A percentile compares a stretch with the other conserved stretches of the same genome.
Evolutionary conservation across 2,329 filamentous ascomycete species (phyloP).

Genomic region (Pseudopyricularia javanii): DNA sequence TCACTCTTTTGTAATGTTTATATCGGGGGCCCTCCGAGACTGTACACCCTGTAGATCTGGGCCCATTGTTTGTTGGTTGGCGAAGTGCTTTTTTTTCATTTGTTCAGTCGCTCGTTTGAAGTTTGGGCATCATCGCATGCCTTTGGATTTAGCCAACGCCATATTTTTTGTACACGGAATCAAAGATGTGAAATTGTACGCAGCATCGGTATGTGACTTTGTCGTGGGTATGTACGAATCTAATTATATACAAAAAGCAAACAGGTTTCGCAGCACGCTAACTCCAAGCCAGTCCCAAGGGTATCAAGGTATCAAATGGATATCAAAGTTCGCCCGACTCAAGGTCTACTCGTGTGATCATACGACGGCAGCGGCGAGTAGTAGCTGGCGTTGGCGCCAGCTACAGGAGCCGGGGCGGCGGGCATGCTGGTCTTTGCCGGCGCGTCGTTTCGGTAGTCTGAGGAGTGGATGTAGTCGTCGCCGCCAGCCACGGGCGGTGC

Average conservation of each 20-base stretch:
- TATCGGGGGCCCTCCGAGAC: not conserved
- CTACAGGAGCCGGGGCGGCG: not conserved
- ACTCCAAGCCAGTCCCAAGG: too few species aligned
- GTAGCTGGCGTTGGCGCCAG: not conserved
- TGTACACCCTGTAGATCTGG: not conserved
- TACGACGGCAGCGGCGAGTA: not conserved
- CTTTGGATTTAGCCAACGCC: not conserved
- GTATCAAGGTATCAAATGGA: too few species aligned
- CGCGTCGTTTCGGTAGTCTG: not conserved
- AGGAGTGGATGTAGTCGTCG: too few species aligned
- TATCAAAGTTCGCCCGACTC: too few species aligned
- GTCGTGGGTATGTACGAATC: too few species aligned
- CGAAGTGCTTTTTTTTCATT: not conserved
- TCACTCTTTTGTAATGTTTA: not conserved
- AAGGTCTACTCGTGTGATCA: too few species aligned
- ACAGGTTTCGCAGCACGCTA: not conserved
- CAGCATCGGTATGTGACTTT: too few species aligned
- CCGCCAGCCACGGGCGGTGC: too few species aligned
- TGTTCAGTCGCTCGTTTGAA: not conserved
- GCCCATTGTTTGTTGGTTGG: not conserved
- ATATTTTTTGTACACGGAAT: not conserved
- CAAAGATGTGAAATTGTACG: too few species aligned
- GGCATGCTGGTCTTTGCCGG: not conserved
- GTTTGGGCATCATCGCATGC: not conserved
- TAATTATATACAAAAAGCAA: not conserved